Conservation (phyloP, 2,329 filamentous ascomycete genomes). For the Aschersonia sp. region DNA sequence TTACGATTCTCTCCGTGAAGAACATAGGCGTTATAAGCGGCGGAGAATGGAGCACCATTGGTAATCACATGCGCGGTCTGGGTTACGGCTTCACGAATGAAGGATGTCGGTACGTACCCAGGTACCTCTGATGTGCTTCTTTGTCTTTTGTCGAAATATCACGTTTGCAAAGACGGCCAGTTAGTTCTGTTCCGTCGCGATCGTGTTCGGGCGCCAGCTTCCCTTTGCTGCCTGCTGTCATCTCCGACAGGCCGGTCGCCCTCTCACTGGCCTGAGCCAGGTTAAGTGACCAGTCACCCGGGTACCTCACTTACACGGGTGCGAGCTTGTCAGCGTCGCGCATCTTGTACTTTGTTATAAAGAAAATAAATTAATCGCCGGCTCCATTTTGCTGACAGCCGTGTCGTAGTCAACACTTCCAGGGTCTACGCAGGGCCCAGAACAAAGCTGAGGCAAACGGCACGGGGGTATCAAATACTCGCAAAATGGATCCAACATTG, state of each 20-base stretch:
- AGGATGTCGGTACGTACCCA: conserved; percentile 40
- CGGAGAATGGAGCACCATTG: conserved; percentile 46
- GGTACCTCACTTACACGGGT: too few species aligned
- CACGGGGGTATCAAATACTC: conserved; percentile 16
- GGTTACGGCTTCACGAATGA: conserved; percentile 52
- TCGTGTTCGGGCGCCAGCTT: too few species aligned
- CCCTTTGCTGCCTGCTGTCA: too few species aligned
- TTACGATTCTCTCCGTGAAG: conserved; percentile 46
- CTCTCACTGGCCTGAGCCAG: too few species aligned
- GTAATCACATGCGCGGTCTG: conserved; percentile 42
- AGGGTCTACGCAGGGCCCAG: conserved; percentile 40
- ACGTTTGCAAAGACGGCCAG: not conserved
- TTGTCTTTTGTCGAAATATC: too few species aligned
- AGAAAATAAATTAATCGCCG: too few species aligned
- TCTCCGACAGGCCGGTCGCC: too few species aligned
- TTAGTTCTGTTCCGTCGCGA: too few species aligned
- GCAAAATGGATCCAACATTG: conserved; percentile 31
- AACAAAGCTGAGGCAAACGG: conserved; percentile 33
- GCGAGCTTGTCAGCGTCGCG: too few species aligned
- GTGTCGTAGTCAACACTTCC: conserved; percentile 40
- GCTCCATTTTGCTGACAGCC: not conserved
- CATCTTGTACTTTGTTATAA: too few species aligned
- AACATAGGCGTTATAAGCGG: conserved; percentile 49
- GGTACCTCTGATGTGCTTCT: not conserved
- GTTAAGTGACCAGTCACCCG: too few species aligned